Evolutionary conservation across 176 grass and related monocot species (phyloP).

Genomic region (Poa annua): DNA sequence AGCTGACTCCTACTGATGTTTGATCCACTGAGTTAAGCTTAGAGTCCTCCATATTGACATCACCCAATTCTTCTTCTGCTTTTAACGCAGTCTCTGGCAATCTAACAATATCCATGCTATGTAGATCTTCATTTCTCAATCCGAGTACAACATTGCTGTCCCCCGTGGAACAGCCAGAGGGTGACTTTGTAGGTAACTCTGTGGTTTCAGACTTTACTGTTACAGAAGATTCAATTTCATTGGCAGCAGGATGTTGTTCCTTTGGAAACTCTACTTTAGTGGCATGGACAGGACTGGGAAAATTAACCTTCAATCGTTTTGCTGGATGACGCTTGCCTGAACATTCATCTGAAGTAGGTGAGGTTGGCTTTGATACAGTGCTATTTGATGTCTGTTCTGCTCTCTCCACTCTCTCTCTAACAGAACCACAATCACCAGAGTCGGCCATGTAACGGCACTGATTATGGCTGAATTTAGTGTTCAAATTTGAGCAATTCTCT

Average conservation of each 20-base stretch:
- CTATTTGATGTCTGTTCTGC: slow-evolving; percentile 49
- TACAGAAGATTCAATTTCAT: slow-evolving; percentile 36
- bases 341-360: slow-evolving; percentile 45
- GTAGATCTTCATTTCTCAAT: slow-evolving; percentile 8
- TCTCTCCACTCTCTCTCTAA: slow-evolving; percentile 35
- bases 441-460: slow-evolving; percentile 29
- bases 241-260: slow-evolving; percentile 29
- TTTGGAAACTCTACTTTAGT: slow-evolving; percentile 43
- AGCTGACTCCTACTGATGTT: slow-evolving; percentile 25
- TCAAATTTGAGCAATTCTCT: slow-evolving; percentile 48
- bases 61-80: slow-evolving; percentile 32
- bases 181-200: slow-evolving; percentile 39
- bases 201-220: slow-evolving; percentile 38
- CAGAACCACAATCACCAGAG: slow-evolving; percentile 52
- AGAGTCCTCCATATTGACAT: slow-evolving; percentile 33
- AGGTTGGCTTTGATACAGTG: slow-evolving; percentile 53
- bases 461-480: slow-evolving; percentile 29
- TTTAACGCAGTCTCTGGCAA: slow-evolving; percentile 8
- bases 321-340: slow-evolving; percentile 46
- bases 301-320: slow-evolving; percentile 57
- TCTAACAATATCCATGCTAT: slow-evolving; percentile 32
- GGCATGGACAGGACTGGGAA: slow-evolving; percentile 24
- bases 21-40: slow-evolving; percentile 37
- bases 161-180: slow-evolving; percentile 33
- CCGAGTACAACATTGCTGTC: slow-evolving; percentile 19